Evolutionary conservation across 768 basidiomycete genomes (phyloP).

Genomic region (Naganishia randhawae): DNA sequence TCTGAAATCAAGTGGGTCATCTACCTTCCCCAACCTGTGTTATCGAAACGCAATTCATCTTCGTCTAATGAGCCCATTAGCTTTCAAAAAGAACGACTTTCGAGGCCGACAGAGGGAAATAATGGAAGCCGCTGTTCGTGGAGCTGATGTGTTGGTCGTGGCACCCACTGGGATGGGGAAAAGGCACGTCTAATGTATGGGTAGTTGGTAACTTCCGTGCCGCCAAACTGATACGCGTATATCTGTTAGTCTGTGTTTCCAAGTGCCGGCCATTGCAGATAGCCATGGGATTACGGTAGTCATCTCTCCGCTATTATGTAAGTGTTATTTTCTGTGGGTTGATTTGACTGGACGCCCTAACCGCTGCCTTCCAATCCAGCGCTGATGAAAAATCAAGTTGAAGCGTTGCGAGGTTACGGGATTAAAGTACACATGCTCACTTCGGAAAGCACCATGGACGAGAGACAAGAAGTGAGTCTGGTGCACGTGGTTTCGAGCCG

Average conservation of each 20-base stretch:
- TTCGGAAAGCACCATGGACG: conserved; percentile 33
- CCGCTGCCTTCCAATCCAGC: conserved; percentile 29
- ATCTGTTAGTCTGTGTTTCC: conserved; percentile 42
- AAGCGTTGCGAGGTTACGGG: conserved; percentile 34
- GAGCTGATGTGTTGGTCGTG: conserved; percentile 46
- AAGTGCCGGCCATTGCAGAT: conserved; percentile 46
- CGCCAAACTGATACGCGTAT: conserved; percentile 18
- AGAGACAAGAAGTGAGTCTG: conserved; percentile 34
- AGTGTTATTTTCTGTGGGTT: neutral
- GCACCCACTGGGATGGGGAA: conserved; percentile 50
- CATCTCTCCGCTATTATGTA: conserved; percentile 47
- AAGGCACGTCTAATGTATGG: conserved; percentile 35
- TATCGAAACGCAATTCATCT: neutral
- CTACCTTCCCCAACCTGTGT: neutral
- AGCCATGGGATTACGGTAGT: conserved; percentile 48
- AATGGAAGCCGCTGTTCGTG: conserved; percentile 41
- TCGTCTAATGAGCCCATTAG: conserved; percentile 27
- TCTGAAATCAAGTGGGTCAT: conserved; percentile 40
- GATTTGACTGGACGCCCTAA: neutral
- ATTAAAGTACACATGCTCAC: conserved; percentile 43
- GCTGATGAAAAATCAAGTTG: conserved; percentile 48
- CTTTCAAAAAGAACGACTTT: conserved; percentile 42
- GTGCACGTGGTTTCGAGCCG: neutral
- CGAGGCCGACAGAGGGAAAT: conserved; percentile 45
- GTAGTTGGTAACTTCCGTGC: too few species aligned